A percentile compares a stretch with the other conserved stretches of the same genome.
These are phyloP conservation scores for Hypericum perforatum DNA, from an alignment of 345 rosid species.

Conservation along the genomic window DNA sequence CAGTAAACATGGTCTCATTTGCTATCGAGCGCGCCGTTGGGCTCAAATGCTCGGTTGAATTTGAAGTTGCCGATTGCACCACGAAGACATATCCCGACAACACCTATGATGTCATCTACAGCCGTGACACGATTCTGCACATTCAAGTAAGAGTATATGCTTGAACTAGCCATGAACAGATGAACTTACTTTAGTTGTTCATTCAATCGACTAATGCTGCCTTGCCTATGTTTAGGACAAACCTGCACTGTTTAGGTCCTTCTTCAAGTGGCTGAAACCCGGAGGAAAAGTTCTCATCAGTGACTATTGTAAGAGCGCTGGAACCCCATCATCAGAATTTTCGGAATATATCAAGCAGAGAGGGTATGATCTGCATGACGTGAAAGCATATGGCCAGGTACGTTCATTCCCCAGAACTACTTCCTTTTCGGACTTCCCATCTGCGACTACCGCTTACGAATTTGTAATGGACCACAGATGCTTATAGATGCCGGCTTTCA, in stretches of 20 bases:
- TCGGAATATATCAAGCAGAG: constrained; percentile 65
- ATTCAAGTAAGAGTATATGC: constrained; percentile 46
- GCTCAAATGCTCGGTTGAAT: constrained; percentile 75
- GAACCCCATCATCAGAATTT: constrained; percentile 61
- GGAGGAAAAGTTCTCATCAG: constrained; percentile 93
- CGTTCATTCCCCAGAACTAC: background rate
- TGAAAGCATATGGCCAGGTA: constrained; percentile 80
- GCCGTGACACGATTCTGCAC: constrained; percentile 94
- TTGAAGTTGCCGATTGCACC: constrained; percentile 98
- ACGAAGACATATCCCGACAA: constrained; percentile 66
- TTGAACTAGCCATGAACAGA: background rate
- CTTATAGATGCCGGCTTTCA: constrained; percentile 76
- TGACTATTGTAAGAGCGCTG: constrained; percentile 71
- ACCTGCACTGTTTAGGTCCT: constrained; percentile 70
- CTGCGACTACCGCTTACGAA: too few species aligned
- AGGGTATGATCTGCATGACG: constrained; percentile 90
- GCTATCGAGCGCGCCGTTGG: constrained; percentile 94
- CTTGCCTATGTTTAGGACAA: constrained; percentile 52
- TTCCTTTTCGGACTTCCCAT: too few species aligned
- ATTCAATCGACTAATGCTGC: background rate
- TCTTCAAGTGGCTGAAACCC: constrained; percentile 89
- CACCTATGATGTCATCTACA: constrained; percentile 87
- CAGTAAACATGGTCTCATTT: constrained; percentile 86
- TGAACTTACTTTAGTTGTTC: background rate
- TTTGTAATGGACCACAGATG: constrained; percentile 38